Base-by-base conservation (phyloP, 345 rosid genomes). In the Hibiscus syriacus region DNA sequence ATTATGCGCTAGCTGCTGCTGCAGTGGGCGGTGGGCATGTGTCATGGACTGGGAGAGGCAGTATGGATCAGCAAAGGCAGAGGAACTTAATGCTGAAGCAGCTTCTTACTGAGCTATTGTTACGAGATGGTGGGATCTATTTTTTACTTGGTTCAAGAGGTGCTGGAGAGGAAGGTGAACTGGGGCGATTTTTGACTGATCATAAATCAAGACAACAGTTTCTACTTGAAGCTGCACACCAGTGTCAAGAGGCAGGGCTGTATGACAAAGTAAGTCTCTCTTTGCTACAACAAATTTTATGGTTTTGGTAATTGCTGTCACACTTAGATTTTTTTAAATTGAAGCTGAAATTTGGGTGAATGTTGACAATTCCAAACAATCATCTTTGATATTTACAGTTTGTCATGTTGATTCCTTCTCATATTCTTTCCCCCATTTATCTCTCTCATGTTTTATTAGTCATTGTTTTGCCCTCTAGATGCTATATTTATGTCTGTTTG, bases 1-100 rank as follows among this genome's bases (percentile, higher is more conserved):
- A 94, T 78, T 94, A 89, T 74, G 96, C 90, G 60, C 96, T 91
- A 83, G 99, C 99, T 76, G 95, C 99, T 69, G 90, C 92, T 67
- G 83, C 90, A 45, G 89, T 91, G 48, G 97, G 96, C 54, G 99
- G 99, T 68, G 99, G 99, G 39, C 89, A 83, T 68, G 64, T 81
- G 52, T 89, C 92, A 32, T 89, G 96, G 97, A 73, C 89, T 39
- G 95, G 96, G 53, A 89, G 90, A 83, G 85, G 82, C 63, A 81
- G 66, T 68, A 64, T 73, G n/a, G 97, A 94, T 83, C 99, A 94
- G 78, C 93, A 84, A 69, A 89, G 96, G 77, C 97, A 91, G 81
- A 89, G 87, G 83, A 80, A 74, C 71, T 61, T 89, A 77, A 90
- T 91, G 92, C 82, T 91, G 77, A 89, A 84, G 85, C 95, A 91